Conservation (phyloP, 768 basidiomycete genomes). For the Podaxis carcinomalis region DNA sequence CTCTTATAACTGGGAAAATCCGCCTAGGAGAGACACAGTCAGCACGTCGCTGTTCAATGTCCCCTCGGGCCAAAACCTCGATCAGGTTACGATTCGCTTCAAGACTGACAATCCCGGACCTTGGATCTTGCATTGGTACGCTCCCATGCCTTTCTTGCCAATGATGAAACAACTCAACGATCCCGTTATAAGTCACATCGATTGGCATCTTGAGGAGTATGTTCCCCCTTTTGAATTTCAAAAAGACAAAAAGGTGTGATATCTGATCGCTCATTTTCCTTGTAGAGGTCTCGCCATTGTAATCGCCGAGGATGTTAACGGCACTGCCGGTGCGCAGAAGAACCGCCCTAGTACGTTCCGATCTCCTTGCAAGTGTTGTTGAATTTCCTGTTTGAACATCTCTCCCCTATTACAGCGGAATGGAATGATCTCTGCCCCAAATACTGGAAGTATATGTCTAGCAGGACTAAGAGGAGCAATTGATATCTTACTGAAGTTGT, state of each 20-base stretch:
- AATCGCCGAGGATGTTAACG: conserved; percentile 11
- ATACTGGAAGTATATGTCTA: too few relatives aligned
- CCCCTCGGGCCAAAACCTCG: conserved; percentile 5
- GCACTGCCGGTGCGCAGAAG: background rate
- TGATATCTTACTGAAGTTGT: too few relatives aligned
- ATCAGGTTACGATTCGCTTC: conserved; percentile 38
- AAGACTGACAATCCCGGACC: conserved; percentile 44
- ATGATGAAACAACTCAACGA: background rate
- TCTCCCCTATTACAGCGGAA: too few relatives aligned
- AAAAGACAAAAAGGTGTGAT: background rate
- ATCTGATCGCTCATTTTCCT: background rate
- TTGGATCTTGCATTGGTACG: conserved; percentile 20
- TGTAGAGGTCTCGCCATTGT: conserved; percentile 14
- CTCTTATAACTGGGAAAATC: conserved; percentile 9
- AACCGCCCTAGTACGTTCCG: background rate
- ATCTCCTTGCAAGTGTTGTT: too few relatives aligned
- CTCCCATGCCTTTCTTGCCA: background rate
- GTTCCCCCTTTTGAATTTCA: background rate
- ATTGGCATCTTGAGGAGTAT: conserved; percentile 15
- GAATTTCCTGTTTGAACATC: too few relatives aligned
- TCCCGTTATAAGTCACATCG: conserved; percentile 11
- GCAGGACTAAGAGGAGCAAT: too few relatives aligned
- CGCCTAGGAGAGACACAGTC: conserved; percentile 14
- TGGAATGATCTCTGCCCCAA: too few relatives aligned
- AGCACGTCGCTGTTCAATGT: background rate